Conservation (phyloP, 2,329 filamentous ascomycete genomes). For the Colletotrichum phormii region DNA sequence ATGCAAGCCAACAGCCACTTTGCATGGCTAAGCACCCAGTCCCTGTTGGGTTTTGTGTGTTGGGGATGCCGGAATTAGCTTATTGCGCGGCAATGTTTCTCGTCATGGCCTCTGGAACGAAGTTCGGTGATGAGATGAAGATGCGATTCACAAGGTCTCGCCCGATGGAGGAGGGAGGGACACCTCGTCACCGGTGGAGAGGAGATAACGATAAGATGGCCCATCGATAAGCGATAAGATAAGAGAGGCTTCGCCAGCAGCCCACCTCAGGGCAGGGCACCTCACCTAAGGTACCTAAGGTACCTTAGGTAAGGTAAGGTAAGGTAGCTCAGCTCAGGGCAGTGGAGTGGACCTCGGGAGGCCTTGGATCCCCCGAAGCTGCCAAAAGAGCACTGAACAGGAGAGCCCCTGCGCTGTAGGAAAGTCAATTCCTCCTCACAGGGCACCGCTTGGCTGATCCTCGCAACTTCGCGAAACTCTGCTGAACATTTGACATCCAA, state of each 20-base stretch:
- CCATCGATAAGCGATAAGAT: not conserved
- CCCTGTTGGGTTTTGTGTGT: not conserved
- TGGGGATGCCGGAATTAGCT: not conserved
- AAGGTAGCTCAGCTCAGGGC: too few species aligned
- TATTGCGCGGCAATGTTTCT: not conserved
- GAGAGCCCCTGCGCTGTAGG: not conserved
- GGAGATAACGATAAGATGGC: not conserved
- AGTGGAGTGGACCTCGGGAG: not conserved
- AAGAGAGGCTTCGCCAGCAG: too few species aligned
- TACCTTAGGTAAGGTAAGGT: not conserved
- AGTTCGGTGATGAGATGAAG: not conserved
- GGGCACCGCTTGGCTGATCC: constrained; percentile 4
- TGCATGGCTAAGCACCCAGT: not conserved
- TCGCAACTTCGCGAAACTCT: constrained; percentile 9
- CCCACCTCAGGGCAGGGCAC: too few species aligned
- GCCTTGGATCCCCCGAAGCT: constrained; percentile 3
- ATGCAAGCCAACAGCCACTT: not conserved
- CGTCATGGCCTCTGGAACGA: not conserved
- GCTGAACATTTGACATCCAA: constrained; percentile 10
- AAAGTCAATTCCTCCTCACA: constrained; percentile 9
- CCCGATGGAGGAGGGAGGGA: not conserved
- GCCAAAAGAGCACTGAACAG: not conserved
- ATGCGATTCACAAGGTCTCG: not conserved
- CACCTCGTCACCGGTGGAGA: not conserved
- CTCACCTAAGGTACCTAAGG: too few species aligned